Evolutionary conservation across 2,329 filamentous ascomycete species (phyloP), one percentile per base, ranked within the genome.

Genomic region (Monosporascus cannonballus): DNA sequence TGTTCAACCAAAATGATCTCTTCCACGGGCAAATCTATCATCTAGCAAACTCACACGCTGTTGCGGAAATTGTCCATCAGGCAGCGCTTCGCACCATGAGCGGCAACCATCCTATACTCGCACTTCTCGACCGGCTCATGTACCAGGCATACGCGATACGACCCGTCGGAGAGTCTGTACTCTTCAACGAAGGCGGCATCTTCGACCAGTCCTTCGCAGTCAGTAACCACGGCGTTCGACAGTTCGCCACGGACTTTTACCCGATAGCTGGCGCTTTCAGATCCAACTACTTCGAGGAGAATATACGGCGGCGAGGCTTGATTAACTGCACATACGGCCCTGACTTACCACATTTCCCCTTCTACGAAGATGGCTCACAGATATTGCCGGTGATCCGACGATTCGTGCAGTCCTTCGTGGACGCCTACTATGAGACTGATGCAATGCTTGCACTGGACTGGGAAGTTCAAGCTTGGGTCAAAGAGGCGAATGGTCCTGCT

Each of bases 61-160:
- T 69, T 15, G 49, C 58, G 6, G 67, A 72, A 50, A 63, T 64
- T 49, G 60, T 63, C 3, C 64, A 66, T 41, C 56, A 64, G 53
- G 66, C 68, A 30, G 68, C 68, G 1, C 57, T 69, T 9, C 60
- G 67, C 11, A 69, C 64, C 0, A 39, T 71, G 47, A 68, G 64
- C 45, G 61, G 61, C 20, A 54, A 63, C 11, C 69, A 72, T 56
- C 68, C 69, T 2, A 53, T 72, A 5, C 54, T 61, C n/a, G 65
- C 56, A 4, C 54, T 67, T n/a, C 48, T 69, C 24, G 56, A 61
- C 34, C 17, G 51, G 55, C 56, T 65, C 18, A 61, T 61, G 56
- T 59, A 60, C 50, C 61, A 61, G 50, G 59, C 54, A 27, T 67
- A 54, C 45, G 63, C 54, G 20, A 59, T 60, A 52, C 54, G 62